These are phyloP conservation scores for Suillus fuscotomentosus DNA, from an alignment of 768 basidiomycete species.

Conservation along the genomic window DNA sequence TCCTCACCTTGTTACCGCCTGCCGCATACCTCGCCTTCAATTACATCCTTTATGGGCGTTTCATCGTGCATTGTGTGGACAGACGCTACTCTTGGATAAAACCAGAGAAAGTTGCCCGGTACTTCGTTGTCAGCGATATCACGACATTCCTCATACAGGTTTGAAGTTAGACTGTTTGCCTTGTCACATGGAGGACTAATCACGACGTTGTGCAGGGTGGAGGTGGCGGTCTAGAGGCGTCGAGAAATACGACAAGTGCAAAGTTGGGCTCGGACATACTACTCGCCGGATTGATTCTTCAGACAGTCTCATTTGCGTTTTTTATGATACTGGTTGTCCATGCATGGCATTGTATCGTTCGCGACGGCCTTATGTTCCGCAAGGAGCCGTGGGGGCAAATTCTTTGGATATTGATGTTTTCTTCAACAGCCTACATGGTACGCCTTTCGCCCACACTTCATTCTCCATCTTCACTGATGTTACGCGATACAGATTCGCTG, in stretches of 20 bases:
- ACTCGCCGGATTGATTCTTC: conserved; percentile 24
- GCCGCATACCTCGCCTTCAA: conserved; percentile 33
- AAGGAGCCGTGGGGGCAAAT: conserved; percentile 19
- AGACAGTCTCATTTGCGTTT: conserved; percentile 23
- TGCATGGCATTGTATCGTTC: conserved; percentile 14
- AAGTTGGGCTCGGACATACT: conserved; percentile 20
- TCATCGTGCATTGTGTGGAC: conserved; percentile 18
- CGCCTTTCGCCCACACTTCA: conserved; percentile 2
- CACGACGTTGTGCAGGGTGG: conserved; percentile 11
- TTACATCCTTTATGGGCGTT: conserved; percentile 31
- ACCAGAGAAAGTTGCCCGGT: conserved; percentile 23
- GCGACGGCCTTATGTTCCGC: conserved; percentile 4
- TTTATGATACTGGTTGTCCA: conserved; percentile 17
- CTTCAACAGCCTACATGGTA: conserved; percentile 25
- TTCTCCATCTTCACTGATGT: not conserved
- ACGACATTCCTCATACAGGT: conserved; percentile 31
- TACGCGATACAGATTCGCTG: conserved; percentile 21
- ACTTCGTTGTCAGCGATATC: conserved; percentile 29
- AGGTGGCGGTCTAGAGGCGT: conserved; percentile 22
- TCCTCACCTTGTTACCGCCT: conserved; percentile 28
- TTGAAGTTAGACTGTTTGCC: not conserved
- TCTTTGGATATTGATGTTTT: conserved; percentile 22
- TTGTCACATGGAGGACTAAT: not conserved
- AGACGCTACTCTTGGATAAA: conserved; percentile 21
- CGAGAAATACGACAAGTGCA: not conserved